phyloP scores from a whole-genome alignment of 805 yeast species.

The Metschnikowia amazonensis region DNA sequence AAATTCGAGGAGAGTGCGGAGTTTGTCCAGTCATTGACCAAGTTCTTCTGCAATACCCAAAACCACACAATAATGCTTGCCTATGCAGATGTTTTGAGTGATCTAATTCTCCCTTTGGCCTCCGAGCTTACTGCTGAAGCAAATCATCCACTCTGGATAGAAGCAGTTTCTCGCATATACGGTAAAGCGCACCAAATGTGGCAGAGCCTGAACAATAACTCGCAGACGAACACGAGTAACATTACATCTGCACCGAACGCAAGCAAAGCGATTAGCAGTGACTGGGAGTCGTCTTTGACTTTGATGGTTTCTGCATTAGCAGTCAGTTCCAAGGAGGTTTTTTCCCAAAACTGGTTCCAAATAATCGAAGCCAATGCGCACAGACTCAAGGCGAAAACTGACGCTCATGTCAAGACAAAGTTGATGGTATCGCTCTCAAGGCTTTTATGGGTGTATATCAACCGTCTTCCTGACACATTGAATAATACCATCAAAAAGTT shows the following conservation, averaged over 20 bases:
- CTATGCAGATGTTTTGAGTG: conserved; percentile 79
- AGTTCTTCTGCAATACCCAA: conserved; percentile 67
- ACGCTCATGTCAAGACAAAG: conserved; percentile 47
- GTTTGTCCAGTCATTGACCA: conserved; percentile 78
- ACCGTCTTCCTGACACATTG: conserved; percentile 81
- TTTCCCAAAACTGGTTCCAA: conserved; percentile 66
- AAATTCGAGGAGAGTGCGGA: conserved; percentile 91
- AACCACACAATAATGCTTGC: conserved; percentile 67
- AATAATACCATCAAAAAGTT: conserved; percentile 81
- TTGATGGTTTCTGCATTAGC: conserved; percentile 70
- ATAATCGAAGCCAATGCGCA: conserved; percentile 60
- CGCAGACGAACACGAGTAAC: conserved; percentile 2
- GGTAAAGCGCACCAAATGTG: conserved; percentile 45
- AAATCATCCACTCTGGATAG: conserved; percentile 93
- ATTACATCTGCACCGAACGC: conserved; percentile 5
- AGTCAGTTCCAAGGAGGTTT: conserved; percentile 75
- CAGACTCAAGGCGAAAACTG: conserved; percentile 61
- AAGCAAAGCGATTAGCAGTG: conserved; percentile 14
- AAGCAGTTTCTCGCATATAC: conserved; percentile 65
- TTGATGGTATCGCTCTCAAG: conserved; percentile 66
- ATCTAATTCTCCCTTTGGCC: conserved; percentile 75
- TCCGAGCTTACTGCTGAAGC: conserved; percentile 88
- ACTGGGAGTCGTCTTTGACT: conserved; percentile 69
- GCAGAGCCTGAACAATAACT: conserved; percentile 19
- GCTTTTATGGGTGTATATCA: conserved; percentile 84